These are phyloP conservation scores for Rhynchospora tenuis DNA, from an alignment of 176 grass and related monocot genomes.

Conservation along the genomic window DNA sequence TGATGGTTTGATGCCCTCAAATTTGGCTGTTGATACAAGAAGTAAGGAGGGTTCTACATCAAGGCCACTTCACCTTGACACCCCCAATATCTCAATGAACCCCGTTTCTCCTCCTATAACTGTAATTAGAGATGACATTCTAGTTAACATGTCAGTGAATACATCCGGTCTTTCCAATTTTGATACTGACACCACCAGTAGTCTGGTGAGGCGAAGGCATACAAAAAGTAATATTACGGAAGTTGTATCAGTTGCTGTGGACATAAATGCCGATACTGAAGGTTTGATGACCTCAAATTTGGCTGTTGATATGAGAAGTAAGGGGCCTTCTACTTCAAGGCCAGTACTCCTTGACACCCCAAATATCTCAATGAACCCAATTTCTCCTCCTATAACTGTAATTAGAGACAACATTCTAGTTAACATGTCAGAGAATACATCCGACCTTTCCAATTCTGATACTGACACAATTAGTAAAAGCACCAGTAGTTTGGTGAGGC, in stretches of 20 bases:
- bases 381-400: not conserved
- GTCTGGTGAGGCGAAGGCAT: conserved; percentile 2
- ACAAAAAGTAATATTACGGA: conserved; percentile 1
- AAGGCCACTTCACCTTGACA: not conserved
- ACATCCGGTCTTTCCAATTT: not conserved
- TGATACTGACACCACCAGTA: not conserved
- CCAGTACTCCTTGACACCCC: not conserved
- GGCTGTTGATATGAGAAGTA: not conserved
- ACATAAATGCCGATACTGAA: too few species aligned
- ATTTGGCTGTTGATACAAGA: not conserved
- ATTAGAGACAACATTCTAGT: not conserved
- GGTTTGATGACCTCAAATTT: not conserved
- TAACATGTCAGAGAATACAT: conserved; percentile 17
- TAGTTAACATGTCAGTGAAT: conserved; percentile 13
- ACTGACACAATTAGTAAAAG: not conserved
- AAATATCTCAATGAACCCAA: not conserved
- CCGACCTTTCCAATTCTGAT: not conserved
- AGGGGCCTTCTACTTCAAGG: not conserved
- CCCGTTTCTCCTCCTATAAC: not conserved
- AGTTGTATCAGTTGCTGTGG: not conserved
- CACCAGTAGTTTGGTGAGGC: not conserved
- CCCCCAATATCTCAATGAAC: not conserved
- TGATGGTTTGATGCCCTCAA: too few species aligned
- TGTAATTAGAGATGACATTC: not conserved
- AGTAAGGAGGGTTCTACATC: not conserved